Base-by-base conservation (phyloP, 257 asterid genomes). In the Nicotiana obtusifolia region DNA sequence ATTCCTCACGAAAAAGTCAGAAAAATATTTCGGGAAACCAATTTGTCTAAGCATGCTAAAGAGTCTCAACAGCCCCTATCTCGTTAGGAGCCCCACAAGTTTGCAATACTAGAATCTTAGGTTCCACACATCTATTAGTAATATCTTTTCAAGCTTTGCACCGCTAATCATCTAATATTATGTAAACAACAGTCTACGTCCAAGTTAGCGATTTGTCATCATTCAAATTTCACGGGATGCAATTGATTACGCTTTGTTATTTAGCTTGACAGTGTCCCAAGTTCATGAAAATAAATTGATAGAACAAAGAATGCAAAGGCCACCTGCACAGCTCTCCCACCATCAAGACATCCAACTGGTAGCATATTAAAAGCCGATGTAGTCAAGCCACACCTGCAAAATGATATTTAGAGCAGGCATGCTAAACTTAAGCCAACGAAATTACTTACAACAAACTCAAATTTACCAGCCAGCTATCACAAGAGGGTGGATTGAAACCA, bases 271-370 rank as follows among this genome's bases (percentile, higher is more conserved):
- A 49, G 77, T 76, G 4, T 11, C 31, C 26, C 8, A 53, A 53
- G 47, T 30, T 35, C 69, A 71, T 10, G 8, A 49, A 61, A 24
- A 73, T 30, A 33, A 31, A 16, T 28, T 15, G 41, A 69, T 24
- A 30, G 62, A 53, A 4, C 19, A 16, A 66, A 76, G 62, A 81
- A 81, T 83, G 79, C 53, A 78, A 80, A 20, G 52, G 85, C 47
- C 83, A 93, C 98, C 98, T 95, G 98, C 94, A 95, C 86, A 76
- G 98, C 98, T 90, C 98, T 89, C 83, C 98, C 98, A 41, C 98
- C 98, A 83, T 95, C 98, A 20, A 95, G 98, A 88, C 97, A 93
- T 87, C 98, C 98, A 82, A 93, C 90, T 31, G 98, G 98, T 22
- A 93, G 91, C 97, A 95, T 83, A 87, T 95, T 95, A 86, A 95